These are phyloP conservation scores for Rhododendron kiyosumense DNA, from an alignment of 148 eudicot genomes.

Conservation along the genomic window DNA sequence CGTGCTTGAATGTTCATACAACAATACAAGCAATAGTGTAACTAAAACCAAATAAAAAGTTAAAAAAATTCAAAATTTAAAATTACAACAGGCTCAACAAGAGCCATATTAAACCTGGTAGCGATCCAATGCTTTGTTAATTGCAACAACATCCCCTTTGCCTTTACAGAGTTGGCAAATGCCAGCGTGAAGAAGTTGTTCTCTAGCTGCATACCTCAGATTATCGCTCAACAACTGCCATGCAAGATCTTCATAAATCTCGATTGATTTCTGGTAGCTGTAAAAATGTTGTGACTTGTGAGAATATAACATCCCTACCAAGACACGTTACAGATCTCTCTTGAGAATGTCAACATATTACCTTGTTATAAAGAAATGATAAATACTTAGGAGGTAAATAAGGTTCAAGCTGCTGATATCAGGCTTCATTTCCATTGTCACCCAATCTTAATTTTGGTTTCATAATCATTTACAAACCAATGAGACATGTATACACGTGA, in stretches of 20 bases:
- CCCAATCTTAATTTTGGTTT: background rate
- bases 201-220: conserved; percentile 58
- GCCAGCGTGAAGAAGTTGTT: conserved; percentile 74
- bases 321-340: background rate
- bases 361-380: background rate
- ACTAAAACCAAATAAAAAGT: too few relatives aligned
- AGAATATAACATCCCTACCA: background rate
- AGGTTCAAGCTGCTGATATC: background rate
- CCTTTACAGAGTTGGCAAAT: conserved; percentile 79
- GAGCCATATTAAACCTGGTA: conserved; percentile 43
- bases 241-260: conserved; percentile 62
- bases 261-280: conserved; percentile 63
- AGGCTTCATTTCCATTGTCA: background rate
- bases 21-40: background rate
- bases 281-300: background rate
- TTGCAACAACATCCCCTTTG: conserved; percentile 56
- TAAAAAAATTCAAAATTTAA: background rate
- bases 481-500: background rate
- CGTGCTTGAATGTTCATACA: background rate
- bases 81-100: background rate
- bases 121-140: conserved; percentile 46
- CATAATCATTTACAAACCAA: background rate
- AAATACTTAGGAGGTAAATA: background rate
- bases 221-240: conserved; percentile 46
- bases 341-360: background rate